These are phyloP conservation scores for Cordia subcordata DNA, from an alignment of 257 asterid genomes.

Conservation along the genomic window DNA sequence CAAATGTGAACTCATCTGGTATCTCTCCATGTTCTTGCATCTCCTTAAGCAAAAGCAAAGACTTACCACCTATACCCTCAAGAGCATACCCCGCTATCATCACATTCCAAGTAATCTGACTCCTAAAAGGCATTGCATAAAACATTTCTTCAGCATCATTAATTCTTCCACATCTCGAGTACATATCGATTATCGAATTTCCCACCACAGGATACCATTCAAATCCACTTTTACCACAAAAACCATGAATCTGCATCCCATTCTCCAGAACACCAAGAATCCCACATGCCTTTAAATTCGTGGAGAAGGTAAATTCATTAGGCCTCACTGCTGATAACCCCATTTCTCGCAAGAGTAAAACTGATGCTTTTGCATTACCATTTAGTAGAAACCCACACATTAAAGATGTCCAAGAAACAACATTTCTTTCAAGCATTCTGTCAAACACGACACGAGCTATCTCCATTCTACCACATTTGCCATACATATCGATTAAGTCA, in stretches of 20 bases:
- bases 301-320: conserved; percentile 54
- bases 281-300: conserved; percentile 57
- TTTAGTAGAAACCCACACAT: conserved; percentile 44
- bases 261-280: conserved; percentile 21
- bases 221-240: conserved; percentile 45
- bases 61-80: conserved; percentile 29
- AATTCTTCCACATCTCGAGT: conserved; percentile 41
- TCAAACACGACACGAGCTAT: conserved; percentile 37
- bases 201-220: conserved; percentile 43
- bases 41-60: conserved; percentile 35
- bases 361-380: conserved; percentile 25
- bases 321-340: conserved; percentile 30
- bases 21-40: conserved; percentile 45
- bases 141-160: conserved; percentile 45
- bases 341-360: conserved; percentile 41
- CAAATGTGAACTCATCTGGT: conserved; percentile 50
- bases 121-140: conserved; percentile 29
- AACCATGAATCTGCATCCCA: conserved; percentile 50
- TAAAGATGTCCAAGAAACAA: conserved; percentile 59
- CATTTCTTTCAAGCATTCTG: conserved; percentile 48
- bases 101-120: conserved; percentile 48
- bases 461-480: conserved; percentile 42
- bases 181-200: conserved; percentile 55
- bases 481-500: conserved; percentile 41
- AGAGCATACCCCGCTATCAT: conserved; percentile 50